A percentile compares a stretch with the other conserved stretches of the same genome.
These are phyloP conservation scores for Euphorbia celastroides DNA, from an alignment of 441 rosid genomes.

Conservation along the genomic window DNA sequence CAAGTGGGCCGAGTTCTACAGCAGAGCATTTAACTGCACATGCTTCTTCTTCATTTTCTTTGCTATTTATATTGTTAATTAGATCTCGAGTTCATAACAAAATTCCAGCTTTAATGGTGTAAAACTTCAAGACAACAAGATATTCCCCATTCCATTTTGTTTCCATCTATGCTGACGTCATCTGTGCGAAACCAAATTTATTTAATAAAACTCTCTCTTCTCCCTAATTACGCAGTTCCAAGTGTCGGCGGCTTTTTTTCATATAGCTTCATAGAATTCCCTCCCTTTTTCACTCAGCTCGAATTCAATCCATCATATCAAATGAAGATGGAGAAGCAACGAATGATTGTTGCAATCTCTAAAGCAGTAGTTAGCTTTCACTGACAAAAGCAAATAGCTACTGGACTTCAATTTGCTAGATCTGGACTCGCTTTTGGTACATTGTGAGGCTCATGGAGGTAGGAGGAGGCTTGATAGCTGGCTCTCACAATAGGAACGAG, in stretches of 20 bases:
- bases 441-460: conserved; percentile 30
- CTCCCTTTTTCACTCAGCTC: too few species aligned
- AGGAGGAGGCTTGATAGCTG: conserved; percentile 36
- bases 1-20: background rate
- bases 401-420: background rate
- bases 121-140: background rate
- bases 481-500: conserved; percentile 43
- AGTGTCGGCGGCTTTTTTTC: too few species aligned
- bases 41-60: background rate
- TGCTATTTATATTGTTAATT: too few species aligned
- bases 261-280: too few species aligned
- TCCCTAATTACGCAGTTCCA: background rate
- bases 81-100: background rate
- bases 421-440: background rate
- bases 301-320: too few species aligned
- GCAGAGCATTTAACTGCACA: background rate
- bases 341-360: background rate
- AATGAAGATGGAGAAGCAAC: too few species aligned
- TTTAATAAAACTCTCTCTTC: background rate
- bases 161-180: background rate
- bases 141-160: too few species aligned
- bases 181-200: background rate
- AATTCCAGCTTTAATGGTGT: background rate
- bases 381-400: background rate
- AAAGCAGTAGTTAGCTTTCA: too few species aligned